These are phyloP conservation scores for Suillus cothurnatus DNA, from an alignment of 768 basidiomycete species.

Conservation along the genomic window DNA sequence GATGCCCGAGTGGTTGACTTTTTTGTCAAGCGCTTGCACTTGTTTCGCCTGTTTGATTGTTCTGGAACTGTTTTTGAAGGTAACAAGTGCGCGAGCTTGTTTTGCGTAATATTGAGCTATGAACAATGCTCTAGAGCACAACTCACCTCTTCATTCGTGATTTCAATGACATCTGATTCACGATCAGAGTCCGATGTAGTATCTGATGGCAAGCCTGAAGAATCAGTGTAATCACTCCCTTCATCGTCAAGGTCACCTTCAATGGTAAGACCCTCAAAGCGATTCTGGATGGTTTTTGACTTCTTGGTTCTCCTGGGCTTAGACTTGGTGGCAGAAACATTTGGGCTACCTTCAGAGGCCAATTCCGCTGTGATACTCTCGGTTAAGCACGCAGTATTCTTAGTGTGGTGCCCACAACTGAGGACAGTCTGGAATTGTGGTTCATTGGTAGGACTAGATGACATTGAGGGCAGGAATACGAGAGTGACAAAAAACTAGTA, in stretches of 20 bases:
- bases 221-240: neutral
- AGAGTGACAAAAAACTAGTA: neutral
- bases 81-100: neutral
- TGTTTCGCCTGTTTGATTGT: fast-evolving
- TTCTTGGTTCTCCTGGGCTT: neutral
- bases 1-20: neutral
- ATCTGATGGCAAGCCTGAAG: neutral
- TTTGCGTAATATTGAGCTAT: neutral
- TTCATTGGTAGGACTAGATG: neutral
- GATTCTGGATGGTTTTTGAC: neutral
- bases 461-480: neutral
- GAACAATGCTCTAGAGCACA: neutral
- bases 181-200: neutral
- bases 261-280: neutral
- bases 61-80: neutral
- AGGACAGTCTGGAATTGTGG: neutral
- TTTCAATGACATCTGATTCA: neutral
- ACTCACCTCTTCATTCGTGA: neutral
- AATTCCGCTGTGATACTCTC: neutral
- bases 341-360: neutral
- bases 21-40: neutral
- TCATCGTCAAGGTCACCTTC: neutral
- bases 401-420: neutral
- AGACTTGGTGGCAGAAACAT: neutral
- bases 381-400: neutral